Percentiles rank a stretch among this genome's conserved stretches.
phyloP scores from a whole-genome alignment of 2,329 filamentous ascomycete species.

The Metarhizium album region DNA sequence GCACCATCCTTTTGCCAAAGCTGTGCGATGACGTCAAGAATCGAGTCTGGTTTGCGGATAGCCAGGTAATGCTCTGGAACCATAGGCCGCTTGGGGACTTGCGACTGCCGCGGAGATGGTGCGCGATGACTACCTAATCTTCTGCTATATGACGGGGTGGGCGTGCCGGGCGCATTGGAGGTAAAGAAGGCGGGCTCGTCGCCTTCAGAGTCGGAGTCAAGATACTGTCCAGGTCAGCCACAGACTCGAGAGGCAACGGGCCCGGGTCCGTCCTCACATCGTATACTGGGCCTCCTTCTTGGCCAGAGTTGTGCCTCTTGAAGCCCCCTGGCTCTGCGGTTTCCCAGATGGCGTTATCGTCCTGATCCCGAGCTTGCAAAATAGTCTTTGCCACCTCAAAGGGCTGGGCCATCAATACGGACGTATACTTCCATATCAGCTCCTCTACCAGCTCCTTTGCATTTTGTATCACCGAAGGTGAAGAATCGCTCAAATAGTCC shows the following conservation, averaged over 20 bases:
- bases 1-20: slow-evolving; percentile 83
- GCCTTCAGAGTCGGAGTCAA: slow-evolving; percentile 56
- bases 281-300: slow-evolving; percentile 24
- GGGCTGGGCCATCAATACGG: slow-evolving; percentile 80
- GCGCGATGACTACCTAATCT: slow-evolving; percentile 20
- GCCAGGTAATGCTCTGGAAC: slow-evolving; percentile 48
- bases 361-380: slow-evolving; percentile 61
- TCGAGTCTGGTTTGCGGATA: slow-evolving; percentile 65
- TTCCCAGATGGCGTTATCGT: slow-evolving; percentile 28
- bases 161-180: slow-evolving; percentile 46
- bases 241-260: background rate
- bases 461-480: slow-evolving; percentile 64
- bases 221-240: slow-evolving; percentile 5
- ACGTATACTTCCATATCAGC: slow-evolving; percentile 84
- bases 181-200: slow-evolving; percentile 84
- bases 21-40: slow-evolving; percentile 77
- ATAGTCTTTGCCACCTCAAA: slow-evolving; percentile 96
- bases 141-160: slow-evolving; percentile 31
- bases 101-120: slow-evolving; percentile 18
- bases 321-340: slow-evolving; percentile 14
- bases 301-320: slow-evolving; percentile 20
- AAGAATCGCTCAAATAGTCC: slow-evolving; percentile 69
- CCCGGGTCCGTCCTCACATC: slow-evolving; percentile 18
- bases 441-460: slow-evolving; percentile 71
- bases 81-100: slow-evolving; percentile 18